Base-by-base conservation (phyloP, 164 flowering plant genomes). In the Vitis rupestris region DNA sequence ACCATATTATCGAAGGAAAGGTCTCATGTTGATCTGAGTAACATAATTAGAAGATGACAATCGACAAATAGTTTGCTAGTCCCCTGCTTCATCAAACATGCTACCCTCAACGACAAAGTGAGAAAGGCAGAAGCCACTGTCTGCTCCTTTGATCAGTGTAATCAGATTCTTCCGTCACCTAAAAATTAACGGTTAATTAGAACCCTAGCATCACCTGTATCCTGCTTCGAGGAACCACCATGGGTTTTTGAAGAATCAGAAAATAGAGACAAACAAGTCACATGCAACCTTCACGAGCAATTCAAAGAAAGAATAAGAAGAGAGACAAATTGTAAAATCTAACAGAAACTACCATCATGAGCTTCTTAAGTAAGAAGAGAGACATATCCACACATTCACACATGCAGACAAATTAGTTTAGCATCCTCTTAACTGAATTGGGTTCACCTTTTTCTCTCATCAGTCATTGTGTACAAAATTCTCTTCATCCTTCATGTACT, bases 401-500 rank as follows among this genome's bases (percentile, higher is more conserved):
- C 44, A 37, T 37, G 7, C 44, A 37, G 44, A 37, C 44, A 37
- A 37, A 37, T 37, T 37, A 37, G 4, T 6, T 37, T 37, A 37
- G 44, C 44, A 37, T 37, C 44, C 44, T 37, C 44, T 37, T 37
- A 37, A 37, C 6, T 37, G 44, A 37, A 37, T 37, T 37, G 44
- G 44, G 7, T 6, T 37, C 48, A 52, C 29, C 29, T 8, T 51
- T 23, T 23, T 13, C 1, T 55, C n/a, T 37, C 29, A 37, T 63
- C 77, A 44, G 23, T 80, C 58, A 49, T 57, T 49, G 0, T 65
- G 9, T 50, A 74, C 77, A 55, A 78, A 73, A 44, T 75, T 72
- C 47, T 88, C 88, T 59, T 88, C 97, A 78, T 95, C 94, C 71
- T 88, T 87, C 83, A 91, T 90, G 88, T 90, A 95, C 80, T 93